phyloP scores from a whole-genome alignment of 208 protist species.

The Crithidia sp. region DNA sequence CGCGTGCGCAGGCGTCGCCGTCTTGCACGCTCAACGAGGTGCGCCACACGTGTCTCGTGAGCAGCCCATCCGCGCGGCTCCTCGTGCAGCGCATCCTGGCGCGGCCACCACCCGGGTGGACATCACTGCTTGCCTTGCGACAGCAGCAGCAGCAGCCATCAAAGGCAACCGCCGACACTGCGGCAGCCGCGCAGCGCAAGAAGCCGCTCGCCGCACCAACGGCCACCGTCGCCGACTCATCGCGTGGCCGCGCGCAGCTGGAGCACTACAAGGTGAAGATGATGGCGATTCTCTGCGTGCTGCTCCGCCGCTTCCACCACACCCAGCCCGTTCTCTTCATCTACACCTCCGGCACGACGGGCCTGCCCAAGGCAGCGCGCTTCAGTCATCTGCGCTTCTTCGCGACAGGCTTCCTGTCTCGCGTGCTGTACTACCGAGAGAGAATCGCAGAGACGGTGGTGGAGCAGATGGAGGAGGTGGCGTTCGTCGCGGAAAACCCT shows the following conservation, averaged over 20 bases:
- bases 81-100: slow-evolving; percentile 34
- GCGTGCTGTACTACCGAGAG: slow-evolving; percentile 39
- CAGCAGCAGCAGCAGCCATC: not conserved
- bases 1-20: slow-evolving; percentile 9
- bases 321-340: slow-evolving; percentile 74
- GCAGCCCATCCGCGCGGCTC: slow-evolving; percentile 15
- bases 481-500: slow-evolving; percentile 17
- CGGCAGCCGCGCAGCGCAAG: not conserved
- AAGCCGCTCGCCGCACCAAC: not conserved
- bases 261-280: slow-evolving; percentile 28
- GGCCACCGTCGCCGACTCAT: slow-evolving; percentile 10
- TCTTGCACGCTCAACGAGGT: slow-evolving; percentile 6
- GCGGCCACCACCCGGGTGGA: slow-evolving; percentile 28
- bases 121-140: slow-evolving; percentile 20
- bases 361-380: slow-evolving; percentile 80
- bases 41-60: slow-evolving; percentile 24
- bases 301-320: slow-evolving; percentile 44
- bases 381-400: slow-evolving; percentile 80
- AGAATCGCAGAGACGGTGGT: slow-evolving; percentile 36
- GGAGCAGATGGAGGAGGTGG: slow-evolving; percentile 28
- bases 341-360: slow-evolving; percentile 91
- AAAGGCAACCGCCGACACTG: not conserved
- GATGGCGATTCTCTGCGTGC: slow-evolving; percentile 25
- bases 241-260: slow-evolving; percentile 19
- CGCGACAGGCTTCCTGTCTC: slow-evolving; percentile 55